A percentile compares a stretch with the other conserved stretches of the same genome.
phyloP scores from a whole-genome alignment of 106 monocot species.

The Xerophyta viscosa region DNA sequence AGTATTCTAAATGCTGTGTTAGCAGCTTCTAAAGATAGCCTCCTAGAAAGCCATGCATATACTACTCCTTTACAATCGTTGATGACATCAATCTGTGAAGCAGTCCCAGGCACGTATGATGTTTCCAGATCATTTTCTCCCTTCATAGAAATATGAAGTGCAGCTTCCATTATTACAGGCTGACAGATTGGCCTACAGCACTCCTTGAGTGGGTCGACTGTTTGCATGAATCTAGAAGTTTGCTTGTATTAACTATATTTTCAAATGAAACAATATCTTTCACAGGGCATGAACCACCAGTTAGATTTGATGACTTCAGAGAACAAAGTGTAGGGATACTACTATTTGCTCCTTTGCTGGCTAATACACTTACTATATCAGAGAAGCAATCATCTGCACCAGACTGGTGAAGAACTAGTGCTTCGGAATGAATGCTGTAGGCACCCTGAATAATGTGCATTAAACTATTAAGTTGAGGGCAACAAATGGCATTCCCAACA shows the following conservation, averaged over 20 bases:
- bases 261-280: constrained; percentile 70
- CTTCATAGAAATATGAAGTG: constrained; percentile 58
- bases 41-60: constrained; percentile 81
- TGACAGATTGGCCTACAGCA: constrained; percentile 88
- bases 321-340: constrained; percentile 70
- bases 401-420: constrained; percentile 46
- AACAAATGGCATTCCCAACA: constrained; percentile 92
- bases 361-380: constrained; percentile 75
- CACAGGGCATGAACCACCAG: constrained; percentile 82
- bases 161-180: constrained; percentile 88
- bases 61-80: constrained; percentile 87
- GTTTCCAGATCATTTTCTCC: constrained; percentile 27
- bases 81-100: constrained; percentile 32
- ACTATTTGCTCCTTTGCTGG: constrained; percentile 81
- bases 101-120: constrained; percentile 39
- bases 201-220: constrained; percentile 87
- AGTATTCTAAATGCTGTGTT: constrained; percentile 84
- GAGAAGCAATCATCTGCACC: constrained; percentile 78
- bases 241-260: constrained; percentile 79
- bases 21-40: constrained; percentile 51
- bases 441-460: constrained; percentile 85
- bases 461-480: constrained; percentile 84
- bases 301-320: constrained; percentile 57
- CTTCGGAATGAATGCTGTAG: constrained; percentile 34
- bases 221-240: constrained; percentile 78